Evolutionary conservation across 2,329 filamentous ascomycete genomes (phyloP).

Genomic region (Ceratocystiopsis minuta): DNA sequence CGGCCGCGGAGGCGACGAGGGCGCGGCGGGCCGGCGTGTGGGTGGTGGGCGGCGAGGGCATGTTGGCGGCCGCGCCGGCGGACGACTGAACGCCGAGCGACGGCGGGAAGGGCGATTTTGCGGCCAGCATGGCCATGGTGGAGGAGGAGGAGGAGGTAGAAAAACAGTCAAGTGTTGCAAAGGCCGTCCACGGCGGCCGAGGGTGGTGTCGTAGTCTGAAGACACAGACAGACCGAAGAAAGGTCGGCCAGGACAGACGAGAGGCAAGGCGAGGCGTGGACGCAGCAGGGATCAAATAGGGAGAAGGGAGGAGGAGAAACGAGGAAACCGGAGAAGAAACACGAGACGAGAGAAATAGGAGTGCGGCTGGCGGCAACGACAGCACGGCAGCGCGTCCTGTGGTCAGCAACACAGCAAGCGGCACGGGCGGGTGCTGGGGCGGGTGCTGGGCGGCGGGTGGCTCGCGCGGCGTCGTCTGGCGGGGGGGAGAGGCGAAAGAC

Average conservation of each 20-base stretch:
- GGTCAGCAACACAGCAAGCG: too few relatives aligned
- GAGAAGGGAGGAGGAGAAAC: not conserved
- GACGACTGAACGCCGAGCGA: constrained; percentile 29
- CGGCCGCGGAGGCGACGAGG: constrained; percentile 26
- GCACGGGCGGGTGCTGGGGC: too few relatives aligned
- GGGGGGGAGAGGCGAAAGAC: too few relatives aligned
- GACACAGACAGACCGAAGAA: constrained; percentile 3
- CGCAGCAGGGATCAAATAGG: constrained; percentile 10
- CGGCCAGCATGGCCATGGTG: constrained; percentile 49
- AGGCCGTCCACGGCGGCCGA: too few relatives aligned
- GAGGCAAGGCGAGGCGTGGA: constrained; percentile 6
- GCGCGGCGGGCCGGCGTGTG: constrained; percentile 34
- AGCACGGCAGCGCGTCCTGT: too few relatives aligned
- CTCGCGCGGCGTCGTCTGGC: too few relatives aligned
- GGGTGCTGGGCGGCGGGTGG: too few relatives aligned
- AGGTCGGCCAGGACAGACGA: not conserved
- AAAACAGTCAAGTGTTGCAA: not conserved
- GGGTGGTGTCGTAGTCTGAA: too few relatives aligned
- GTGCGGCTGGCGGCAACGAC: too few relatives aligned
- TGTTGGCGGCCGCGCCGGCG: constrained; percentile 23
- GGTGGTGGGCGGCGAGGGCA: constrained; percentile 23
- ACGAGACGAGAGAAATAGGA: not conserved
- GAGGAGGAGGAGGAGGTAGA: not conserved
- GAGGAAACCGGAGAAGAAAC: not conserved
- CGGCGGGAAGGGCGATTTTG: constrained; percentile 51